These are phyloP conservation scores for Skeletonema marinoi DNA, from an alignment of 108 stramenopile genomes.

Conservation along the genomic window DNA sequence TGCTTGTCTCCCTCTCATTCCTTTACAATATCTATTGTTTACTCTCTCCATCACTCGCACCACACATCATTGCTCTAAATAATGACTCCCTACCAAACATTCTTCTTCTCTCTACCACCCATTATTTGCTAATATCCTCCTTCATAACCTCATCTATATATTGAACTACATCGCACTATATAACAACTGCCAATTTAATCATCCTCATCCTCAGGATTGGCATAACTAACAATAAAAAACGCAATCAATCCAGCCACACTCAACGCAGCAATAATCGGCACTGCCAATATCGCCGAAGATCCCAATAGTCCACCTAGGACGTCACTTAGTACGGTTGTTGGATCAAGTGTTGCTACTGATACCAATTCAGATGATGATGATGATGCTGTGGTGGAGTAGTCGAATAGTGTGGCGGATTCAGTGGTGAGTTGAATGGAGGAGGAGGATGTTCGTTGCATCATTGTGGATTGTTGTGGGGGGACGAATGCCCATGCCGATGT, in stretches of 20 bases:
- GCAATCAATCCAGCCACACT: slow-evolving; percentile 68
- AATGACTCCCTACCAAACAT: no score
- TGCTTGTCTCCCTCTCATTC: no score
- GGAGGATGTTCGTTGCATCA: neutral
- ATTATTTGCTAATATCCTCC: no score
- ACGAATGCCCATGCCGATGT: slow-evolving; percentile 7
- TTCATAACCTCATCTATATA: no score
- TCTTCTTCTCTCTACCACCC: no score
- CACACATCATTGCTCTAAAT: no score
- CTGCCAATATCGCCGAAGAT: slow-evolving; percentile 66
- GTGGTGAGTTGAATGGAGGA: neutral
- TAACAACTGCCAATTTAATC: neutral
- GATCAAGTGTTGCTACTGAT: slow-evolving; percentile 72
- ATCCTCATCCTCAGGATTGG: slow-evolving; percentile 79
- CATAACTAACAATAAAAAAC: slow-evolving; percentile 70
- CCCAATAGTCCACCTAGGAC: slow-evolving; percentile 64
- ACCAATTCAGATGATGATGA: slow-evolving; percentile 10
- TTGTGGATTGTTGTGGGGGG: neutral
- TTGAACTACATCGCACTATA: no score
- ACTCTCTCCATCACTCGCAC: no score
- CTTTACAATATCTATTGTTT: no score
- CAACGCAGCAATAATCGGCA: slow-evolving; percentile 81
- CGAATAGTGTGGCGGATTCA: neutral
- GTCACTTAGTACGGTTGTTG: slow-evolving; percentile 72
- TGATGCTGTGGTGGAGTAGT: neutral